Percentiles rank a stretch among this genome's conserved stretches.
Conservation (phyloP, 345 rosid species). For the Erucastrum elatum region DNA sequence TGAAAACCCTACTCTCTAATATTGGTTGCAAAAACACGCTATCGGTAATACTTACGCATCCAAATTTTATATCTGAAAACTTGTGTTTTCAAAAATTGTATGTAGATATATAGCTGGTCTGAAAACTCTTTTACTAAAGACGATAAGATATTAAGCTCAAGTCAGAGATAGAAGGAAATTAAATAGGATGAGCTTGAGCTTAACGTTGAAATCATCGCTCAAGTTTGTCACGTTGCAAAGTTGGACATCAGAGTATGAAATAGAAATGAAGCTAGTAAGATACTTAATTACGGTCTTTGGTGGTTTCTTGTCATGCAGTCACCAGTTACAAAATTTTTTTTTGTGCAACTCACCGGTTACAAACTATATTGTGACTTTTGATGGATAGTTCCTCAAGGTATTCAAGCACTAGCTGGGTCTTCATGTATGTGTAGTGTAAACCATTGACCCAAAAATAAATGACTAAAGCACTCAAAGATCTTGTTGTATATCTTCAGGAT, state of each 20-base stretch:
- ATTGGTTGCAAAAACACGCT: not conserved
- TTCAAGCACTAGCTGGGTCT: not conserved
- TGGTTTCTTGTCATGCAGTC: not conserved
- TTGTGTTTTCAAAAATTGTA: not conserved
- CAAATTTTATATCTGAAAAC: not conserved
- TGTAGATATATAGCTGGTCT: not conserved
- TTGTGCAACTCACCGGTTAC: too few relatives aligned
- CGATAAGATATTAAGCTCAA: not conserved
- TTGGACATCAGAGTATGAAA: not conserved
- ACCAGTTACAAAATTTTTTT: not conserved
- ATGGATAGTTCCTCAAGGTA: not conserved
- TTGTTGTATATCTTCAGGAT: not conserved
- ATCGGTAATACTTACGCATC: not conserved
- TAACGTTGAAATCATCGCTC: not conserved
- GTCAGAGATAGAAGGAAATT: not conserved
- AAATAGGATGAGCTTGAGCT: not conserved
- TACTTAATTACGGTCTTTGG: not conserved
- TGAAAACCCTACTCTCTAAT: not conserved
- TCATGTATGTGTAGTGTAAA: not conserved
- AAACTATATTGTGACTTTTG: not conserved
- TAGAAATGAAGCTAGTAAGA: too few relatives aligned
- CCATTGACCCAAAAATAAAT: not conserved
- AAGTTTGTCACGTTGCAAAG: not conserved
- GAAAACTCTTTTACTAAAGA: not conserved
- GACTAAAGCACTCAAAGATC: not conserved